Percentiles rank a stretch among this genome's conserved stretches.
Conservation (phyloP, 1,139 yeast species). For the Candida sp. region DNA sequence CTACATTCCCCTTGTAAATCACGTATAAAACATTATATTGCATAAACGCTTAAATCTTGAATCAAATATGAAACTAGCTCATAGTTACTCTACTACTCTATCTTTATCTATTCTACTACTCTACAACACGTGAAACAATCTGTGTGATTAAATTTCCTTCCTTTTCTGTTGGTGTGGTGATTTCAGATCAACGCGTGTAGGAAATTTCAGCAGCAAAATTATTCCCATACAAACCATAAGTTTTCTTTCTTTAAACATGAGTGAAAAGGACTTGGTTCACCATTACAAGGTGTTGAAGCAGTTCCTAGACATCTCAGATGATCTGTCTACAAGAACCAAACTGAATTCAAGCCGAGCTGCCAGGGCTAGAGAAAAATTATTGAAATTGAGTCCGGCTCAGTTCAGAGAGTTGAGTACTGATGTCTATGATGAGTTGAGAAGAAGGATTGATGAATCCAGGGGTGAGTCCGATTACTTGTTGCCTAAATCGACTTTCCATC, state of each 20-base stretch:
- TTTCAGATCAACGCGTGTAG: background rate
- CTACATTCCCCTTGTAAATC: no score
- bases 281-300: conserved; percentile 51
- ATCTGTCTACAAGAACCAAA: conserved; percentile 38
- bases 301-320: conserved; percentile 52
- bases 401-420: conserved; percentile 88
- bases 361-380: conserved; percentile 81
- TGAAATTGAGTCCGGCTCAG: conserved; percentile 79
- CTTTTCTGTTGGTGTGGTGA: no score
- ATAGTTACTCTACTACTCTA: no score
- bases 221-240: background rate
- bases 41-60: no score
- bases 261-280: conserved; percentile 36
- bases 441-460: conserved; percentile 59
- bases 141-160: no score
- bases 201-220: background rate
- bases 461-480: conserved; percentile 62
- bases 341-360: conserved; percentile 57
- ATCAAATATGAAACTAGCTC: no score
- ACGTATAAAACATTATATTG: no score
- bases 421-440: conserved; percentile 83
- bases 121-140: no score
- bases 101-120: no score
- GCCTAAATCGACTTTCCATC: conserved; percentile 78
- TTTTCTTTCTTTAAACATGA: conserved; percentile 14